A percentile compares a stretch with the other conserved stretches of the same genome.
These are phyloP conservation scores for Garcia nutans DNA, from an alignment of 345 rosid genomes.

Conservation along the genomic window DNA sequence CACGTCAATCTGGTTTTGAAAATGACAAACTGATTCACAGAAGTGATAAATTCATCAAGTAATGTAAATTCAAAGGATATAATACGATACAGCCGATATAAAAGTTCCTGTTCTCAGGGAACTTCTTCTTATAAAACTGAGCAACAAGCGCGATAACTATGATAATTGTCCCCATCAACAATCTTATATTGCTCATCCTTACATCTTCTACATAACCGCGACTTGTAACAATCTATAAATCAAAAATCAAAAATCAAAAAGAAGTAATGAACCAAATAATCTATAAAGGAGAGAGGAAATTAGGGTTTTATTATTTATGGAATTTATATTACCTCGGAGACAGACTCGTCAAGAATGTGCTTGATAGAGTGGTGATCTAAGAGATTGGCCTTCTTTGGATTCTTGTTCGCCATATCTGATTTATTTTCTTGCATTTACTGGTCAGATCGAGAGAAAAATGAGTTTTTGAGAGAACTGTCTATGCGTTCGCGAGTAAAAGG, in stretches of 20 bases:
- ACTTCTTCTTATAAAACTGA: constrained; percentile 98
- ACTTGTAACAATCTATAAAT: constrained; percentile 63
- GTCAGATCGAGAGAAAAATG: not conserved
- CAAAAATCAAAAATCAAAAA: not conserved
- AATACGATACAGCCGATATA: constrained; percentile 79
- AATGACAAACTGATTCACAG: not conserved
- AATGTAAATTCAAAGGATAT: constrained; percentile 62
- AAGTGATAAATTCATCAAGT: not conserved
- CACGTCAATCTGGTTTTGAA: not conserved
- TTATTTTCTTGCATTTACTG: constrained; percentile 52
- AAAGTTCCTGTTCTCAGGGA: constrained; percentile 86
- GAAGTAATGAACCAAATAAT: not conserved
- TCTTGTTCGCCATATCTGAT: constrained; percentile 51
- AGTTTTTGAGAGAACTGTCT: not conserved
- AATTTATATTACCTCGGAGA: constrained; percentile 55
- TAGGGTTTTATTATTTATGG: constrained; percentile 12
- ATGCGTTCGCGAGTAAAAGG: too few species aligned
- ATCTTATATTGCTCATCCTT: constrained; percentile 73
- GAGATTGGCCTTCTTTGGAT: constrained; percentile 79
- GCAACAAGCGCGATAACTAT: constrained; percentile 82
- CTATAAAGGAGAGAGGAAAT: not conserved
- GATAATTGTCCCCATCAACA: constrained; percentile 66
- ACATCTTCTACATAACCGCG: constrained; percentile 87
- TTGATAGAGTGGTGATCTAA: constrained; percentile 94
- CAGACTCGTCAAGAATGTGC: constrained; percentile 90